Conservation (phyloP, 352 stramenopile species). For the Phytophthora megakarya region DNA sequence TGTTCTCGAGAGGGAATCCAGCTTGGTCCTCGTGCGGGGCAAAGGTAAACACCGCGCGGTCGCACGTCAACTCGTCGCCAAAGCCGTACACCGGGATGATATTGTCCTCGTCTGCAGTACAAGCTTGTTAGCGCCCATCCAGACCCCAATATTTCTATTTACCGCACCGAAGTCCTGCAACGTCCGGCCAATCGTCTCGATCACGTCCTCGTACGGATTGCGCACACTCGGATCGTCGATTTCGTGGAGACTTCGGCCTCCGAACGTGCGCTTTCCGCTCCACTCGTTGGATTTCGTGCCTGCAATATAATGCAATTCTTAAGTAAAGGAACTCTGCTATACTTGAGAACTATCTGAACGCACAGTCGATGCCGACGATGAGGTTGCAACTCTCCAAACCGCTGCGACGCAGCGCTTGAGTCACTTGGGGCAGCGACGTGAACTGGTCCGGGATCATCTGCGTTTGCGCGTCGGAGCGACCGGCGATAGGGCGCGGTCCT, state of each 20-base stretch:
- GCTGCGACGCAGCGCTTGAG: slow-evolving; percentile 64
- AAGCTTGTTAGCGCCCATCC: slow-evolving; percentile 4
- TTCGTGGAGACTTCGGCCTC: slow-evolving; percentile 67
- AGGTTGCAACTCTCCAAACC: slow-evolving; percentile 88
- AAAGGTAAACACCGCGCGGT: slow-evolving; percentile 83
- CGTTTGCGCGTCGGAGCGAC: slow-evolving; percentile 22
- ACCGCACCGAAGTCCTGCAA: slow-evolving; percentile 72
- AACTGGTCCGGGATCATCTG: slow-evolving; percentile 79
- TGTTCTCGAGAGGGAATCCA: slow-evolving; percentile 70
- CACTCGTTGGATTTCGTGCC: slow-evolving; percentile 91
- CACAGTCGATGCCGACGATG: slow-evolving; percentile 88
- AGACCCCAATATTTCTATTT: not conserved
- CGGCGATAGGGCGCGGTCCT: slow-evolving; percentile 39
- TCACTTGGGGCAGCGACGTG: slow-evolving; percentile 70
- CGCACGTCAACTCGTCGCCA: slow-evolving; percentile 78
- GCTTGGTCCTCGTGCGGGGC: slow-evolving; percentile 34
- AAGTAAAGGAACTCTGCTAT: slow-evolving; percentile 4
- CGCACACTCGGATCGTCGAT: slow-evolving; percentile 46
- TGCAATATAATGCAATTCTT: slow-evolving; percentile 24
- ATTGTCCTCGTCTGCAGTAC: slow-evolving; percentile 79
- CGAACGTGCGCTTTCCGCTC: slow-evolving; percentile 86
- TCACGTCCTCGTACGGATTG: slow-evolving; percentile 89
- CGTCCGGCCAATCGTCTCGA: slow-evolving; percentile 78
- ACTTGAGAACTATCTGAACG: slow-evolving; percentile 14
- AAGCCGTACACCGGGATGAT: slow-evolving; percentile 86